Evolutionary conservation across 768 basidiomycete species (phyloP).

Genomic region (Erythrobasidium yunnanense): DNA sequence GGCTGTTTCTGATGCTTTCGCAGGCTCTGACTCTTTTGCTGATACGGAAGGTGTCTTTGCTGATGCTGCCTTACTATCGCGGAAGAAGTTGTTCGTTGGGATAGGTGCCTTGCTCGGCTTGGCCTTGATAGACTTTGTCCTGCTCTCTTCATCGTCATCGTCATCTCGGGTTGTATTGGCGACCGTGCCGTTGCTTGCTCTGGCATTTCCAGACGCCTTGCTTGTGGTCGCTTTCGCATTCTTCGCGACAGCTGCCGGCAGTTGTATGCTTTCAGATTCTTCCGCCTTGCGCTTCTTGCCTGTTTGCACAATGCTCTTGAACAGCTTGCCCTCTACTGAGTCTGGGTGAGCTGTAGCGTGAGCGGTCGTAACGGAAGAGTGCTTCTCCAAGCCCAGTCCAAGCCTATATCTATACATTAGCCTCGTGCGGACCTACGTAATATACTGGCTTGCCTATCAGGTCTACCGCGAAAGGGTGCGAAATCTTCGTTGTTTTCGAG

Average conservation of each 20-base stretch:
- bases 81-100: neutral
- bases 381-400: neutral
- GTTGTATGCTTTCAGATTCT: neutral
- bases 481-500: neutral
- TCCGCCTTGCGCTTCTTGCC: slow-evolving; percentile 10
- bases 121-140: neutral
- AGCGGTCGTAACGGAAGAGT: neutral
- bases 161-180: neutral
- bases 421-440: neutral
- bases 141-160: slow-evolving; percentile 19
- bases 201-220: too few species aligned
- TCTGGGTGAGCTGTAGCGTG: neutral
- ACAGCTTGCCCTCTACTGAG: slow-evolving; percentile 16
- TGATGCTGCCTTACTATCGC: neutral
- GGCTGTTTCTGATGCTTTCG: neutral
- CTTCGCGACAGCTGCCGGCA: neutral
- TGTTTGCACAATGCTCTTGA: neutral
- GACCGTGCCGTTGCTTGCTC: neutral
- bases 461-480: neutral
- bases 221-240: neutral
- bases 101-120: neutral
- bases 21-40: neutral
- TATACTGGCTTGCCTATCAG: slow-evolving; percentile 13
- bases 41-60: neutral
- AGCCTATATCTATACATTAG: neutral